A percentile compares a stretch with the other conserved stretches of the same genome.
Evolutionary conservation across 208 protist genomes (phyloP).

Genomic region (Blechomonas ayalai): DNA sequence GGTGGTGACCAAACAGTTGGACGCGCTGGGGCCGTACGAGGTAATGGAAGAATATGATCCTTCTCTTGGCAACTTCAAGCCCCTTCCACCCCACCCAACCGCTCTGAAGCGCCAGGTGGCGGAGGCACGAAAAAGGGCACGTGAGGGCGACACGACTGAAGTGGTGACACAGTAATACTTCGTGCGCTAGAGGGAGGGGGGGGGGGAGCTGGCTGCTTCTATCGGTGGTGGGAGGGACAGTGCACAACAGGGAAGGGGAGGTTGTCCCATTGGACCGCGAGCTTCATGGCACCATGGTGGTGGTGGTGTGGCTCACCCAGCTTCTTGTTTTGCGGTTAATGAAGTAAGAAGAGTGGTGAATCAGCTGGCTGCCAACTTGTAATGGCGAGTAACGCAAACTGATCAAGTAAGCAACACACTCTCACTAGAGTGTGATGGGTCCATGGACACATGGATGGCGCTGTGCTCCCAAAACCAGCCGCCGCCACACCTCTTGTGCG

Average conservation of each 20-base stretch:
- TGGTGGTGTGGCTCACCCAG: too few relatives aligned
- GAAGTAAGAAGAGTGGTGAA: too few relatives aligned
- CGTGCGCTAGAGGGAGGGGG: constrained; percentile 5
- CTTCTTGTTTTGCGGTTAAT: too few relatives aligned
- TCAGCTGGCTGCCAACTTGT: too few relatives aligned
- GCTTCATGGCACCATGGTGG: too few relatives aligned
- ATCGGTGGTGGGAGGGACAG: constrained; percentile 5
- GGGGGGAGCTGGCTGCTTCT: constrained; percentile 2
- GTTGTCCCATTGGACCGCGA: too few relatives aligned
- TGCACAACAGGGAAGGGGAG: constrained; percentile 1
- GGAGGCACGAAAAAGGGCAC: constrained; percentile 10
- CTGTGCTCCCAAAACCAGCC: too few relatives aligned
- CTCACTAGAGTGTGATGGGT: too few relatives aligned
- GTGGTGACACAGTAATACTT: not conserved
- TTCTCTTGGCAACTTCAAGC: constrained; percentile 66
- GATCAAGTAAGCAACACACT: too few relatives aligned
- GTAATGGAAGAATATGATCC: constrained; percentile 88
- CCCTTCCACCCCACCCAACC: constrained; percentile 47
- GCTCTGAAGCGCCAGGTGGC: constrained; percentile 21
- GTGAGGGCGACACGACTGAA: constrained; percentile 2
- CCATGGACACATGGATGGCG: too few relatives aligned
- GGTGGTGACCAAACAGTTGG: constrained; percentile 81
- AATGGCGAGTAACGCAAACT: too few relatives aligned
- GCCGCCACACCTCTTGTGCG: too few relatives aligned
- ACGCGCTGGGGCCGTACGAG: constrained; percentile 83